phyloP scores from a whole-genome alignment of 1,284 basidiomycete genomes.

The Gymnopus androsaceus region DNA sequence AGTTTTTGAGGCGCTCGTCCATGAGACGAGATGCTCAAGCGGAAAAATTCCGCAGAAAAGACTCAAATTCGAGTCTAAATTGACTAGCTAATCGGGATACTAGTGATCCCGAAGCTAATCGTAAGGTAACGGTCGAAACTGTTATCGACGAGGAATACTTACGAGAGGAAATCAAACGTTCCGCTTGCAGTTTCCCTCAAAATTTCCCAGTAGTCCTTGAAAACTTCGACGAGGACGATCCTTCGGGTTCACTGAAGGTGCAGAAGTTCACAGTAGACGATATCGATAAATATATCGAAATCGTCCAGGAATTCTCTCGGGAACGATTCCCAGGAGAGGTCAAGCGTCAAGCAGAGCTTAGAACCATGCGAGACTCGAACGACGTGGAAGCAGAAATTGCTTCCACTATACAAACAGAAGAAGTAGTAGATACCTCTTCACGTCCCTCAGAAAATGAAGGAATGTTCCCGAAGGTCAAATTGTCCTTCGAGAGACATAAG shows the following conservation, averaged over 20 bases:
- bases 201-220: slow-evolving; percentile 7
- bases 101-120: neutral
- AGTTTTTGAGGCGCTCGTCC: slow-evolving; percentile 3
- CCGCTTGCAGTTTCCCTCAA: neutral
- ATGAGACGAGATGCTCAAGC: slow-evolving; percentile 8
- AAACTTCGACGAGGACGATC: neutral
- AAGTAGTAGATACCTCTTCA: neutral
- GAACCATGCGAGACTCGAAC: neutral
- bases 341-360: neutral
- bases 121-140: no score
- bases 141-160: slow-evolving; percentile 5
- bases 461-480: no score
- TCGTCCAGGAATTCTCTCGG: slow-evolving; percentile 9
- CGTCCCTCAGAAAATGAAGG: no score
- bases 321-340: neutral
- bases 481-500: neutral
- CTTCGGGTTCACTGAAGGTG: neutral
- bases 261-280: neutral
- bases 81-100: neutral
- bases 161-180: neutral
- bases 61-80: neutral
- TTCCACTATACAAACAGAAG: neutral
- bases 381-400: neutral
- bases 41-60: neutral
- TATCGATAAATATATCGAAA: slow-evolving; percentile 2